Percentiles rank a stretch among this genome's conserved stretches.
Evolutionary conservation across 805 yeast genomes (phyloP).

Genomic region (Metschnikowia amazonensis): DNA sequence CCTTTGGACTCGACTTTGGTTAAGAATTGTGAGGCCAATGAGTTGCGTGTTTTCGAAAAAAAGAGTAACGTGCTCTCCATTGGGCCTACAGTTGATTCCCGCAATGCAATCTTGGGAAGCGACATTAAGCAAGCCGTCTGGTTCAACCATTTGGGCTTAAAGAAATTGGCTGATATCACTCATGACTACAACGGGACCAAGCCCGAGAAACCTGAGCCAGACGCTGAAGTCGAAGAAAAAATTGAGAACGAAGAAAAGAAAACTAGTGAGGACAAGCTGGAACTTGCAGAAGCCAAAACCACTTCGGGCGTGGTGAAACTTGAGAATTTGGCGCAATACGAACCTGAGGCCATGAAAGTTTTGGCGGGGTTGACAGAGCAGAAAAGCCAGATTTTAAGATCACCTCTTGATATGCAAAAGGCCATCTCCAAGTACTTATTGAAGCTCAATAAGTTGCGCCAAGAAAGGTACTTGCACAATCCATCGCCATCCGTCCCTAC

Average conservation of each 20-base stretch:
- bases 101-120: constrained; percentile 30
- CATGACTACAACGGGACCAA: constrained; percentile 9
- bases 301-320: constrained; percentile 22
- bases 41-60: constrained; percentile 19
- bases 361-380: constrained; percentile 27
- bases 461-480: constrained; percentile 34
- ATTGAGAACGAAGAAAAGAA: neutral
- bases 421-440: constrained; percentile 32
- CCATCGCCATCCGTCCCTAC: constrained; percentile 26
- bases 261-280: neutral
- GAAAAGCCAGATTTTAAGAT: constrained; percentile 19
- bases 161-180: constrained; percentile 28
- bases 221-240: constrained; percentile 6
- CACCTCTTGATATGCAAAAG: constrained; percentile 32
- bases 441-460: constrained; percentile 38
- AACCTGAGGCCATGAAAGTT: constrained; percentile 28
- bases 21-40: constrained; percentile 20
- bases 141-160: constrained; percentile 38
- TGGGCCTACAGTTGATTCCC: constrained; percentile 36
- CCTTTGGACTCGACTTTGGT: constrained; percentile 27
- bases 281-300: constrained; percentile 9
- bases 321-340: constrained; percentile 32
- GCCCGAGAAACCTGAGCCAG: constrained; percentile 6
- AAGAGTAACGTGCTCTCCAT: constrained; percentile 30
- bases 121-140: constrained; percentile 33